A percentile compares a stretch with the other conserved stretches of the same genome.
phyloP scores from a whole-genome alignment of 805 yeast species.

The Starmerella kuoi region DNA sequence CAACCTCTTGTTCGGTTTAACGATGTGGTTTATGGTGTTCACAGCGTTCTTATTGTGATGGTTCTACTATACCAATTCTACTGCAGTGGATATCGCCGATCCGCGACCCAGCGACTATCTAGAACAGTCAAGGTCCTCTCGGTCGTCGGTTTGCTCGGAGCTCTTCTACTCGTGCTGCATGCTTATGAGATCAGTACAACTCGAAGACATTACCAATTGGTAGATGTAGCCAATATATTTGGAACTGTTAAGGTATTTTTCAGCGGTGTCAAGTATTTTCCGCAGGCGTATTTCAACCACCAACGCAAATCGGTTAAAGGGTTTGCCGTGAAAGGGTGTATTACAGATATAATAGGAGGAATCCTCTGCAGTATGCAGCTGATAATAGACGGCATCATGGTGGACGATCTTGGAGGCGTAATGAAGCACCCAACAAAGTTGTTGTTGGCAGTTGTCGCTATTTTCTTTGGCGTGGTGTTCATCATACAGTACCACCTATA shows the following conservation, averaged over 20 bases:
- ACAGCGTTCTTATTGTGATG: conserved; percentile 33
- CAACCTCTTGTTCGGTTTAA: conserved; percentile 35
- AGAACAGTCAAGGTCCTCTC: conserved; percentile 22
- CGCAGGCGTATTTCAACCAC: conserved; percentile 36
- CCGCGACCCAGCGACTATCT: conserved; percentile 25
- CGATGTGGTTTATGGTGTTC: conserved; percentile 36
- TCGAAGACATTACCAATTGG: conserved; percentile 23
- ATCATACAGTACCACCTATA: conserved; percentile 25
- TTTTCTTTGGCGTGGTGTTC: conserved; percentile 27
- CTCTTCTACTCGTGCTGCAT: conserved; percentile 21
- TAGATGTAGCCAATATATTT: conserved; percentile 33
- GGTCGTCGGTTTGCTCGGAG: conserved; percentile 17
- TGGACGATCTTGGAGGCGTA: conserved; percentile 27
- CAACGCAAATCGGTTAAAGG: conserved; percentile 37
- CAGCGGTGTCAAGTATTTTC: conserved; percentile 38
- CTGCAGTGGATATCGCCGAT: conserved; percentile 30
- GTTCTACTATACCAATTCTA: conserved; percentile 31
- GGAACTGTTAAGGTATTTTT: conserved; percentile 37
- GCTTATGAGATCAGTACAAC: conserved; percentile 24
- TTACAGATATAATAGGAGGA: conserved; percentile 36
- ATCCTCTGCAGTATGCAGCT: conserved; percentile 33
- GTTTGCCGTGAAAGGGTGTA: conserved; percentile 33
- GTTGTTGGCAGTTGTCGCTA: conserved; percentile 32
- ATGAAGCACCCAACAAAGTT: conserved; percentile 36
- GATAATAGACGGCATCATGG: conserved; percentile 31